Conservation (phyloP, 1,284 basidiomycete genomes). For the Cryptococcus amylolentus region DNA sequence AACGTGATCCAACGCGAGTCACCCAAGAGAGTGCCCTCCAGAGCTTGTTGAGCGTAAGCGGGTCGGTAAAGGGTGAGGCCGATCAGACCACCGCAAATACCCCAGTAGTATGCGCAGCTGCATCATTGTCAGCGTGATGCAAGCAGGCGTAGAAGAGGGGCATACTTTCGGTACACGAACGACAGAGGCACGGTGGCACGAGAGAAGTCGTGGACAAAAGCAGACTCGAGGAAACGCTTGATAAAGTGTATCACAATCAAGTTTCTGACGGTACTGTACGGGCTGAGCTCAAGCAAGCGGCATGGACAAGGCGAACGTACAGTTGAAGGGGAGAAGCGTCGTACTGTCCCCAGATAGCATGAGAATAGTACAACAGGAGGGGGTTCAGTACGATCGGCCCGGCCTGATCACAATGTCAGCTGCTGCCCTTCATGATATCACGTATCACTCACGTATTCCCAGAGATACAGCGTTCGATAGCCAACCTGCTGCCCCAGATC, state of each 20-base stretch:
- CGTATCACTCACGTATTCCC: slow-evolving; percentile 75
- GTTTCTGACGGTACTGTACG: slow-evolving; percentile 65
- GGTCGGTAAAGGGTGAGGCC: slow-evolving; percentile 76
- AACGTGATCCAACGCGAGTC: slow-evolving; percentile 65
- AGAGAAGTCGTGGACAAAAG: slow-evolving; percentile 93
- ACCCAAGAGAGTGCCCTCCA: slow-evolving; percentile 66
- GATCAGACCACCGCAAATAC: slow-evolving; percentile 74
- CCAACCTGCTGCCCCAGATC: slow-evolving; percentile 83
- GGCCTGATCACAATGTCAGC: slow-evolving; percentile 52
- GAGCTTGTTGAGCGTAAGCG: slow-evolving; percentile 59
- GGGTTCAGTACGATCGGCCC: slow-evolving; percentile 93
- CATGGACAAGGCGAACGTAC: slow-evolving; percentile 19
- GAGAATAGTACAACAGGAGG: slow-evolving; percentile 67
- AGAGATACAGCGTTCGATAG: slow-evolving; percentile 79
- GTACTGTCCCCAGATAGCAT: slow-evolving; percentile 36
- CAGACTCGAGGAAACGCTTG: slow-evolving; percentile 90
- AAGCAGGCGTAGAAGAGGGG: slow-evolving; percentile 9
- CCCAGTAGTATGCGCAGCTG: slow-evolving; percentile 83
- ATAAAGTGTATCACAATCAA: slow-evolving; percentile 82
- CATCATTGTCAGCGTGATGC: background rate
- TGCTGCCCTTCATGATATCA: background rate
- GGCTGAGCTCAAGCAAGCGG: background rate
- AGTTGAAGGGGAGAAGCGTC: slow-evolving; percentile 37
- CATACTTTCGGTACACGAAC: slow-evolving; percentile 88
- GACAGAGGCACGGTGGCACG: slow-evolving; percentile 86